phyloP scores from a whole-genome alignment of 176 grass and related monocot genomes.

The bread wheat (Triticum aestivum) region DNA sequence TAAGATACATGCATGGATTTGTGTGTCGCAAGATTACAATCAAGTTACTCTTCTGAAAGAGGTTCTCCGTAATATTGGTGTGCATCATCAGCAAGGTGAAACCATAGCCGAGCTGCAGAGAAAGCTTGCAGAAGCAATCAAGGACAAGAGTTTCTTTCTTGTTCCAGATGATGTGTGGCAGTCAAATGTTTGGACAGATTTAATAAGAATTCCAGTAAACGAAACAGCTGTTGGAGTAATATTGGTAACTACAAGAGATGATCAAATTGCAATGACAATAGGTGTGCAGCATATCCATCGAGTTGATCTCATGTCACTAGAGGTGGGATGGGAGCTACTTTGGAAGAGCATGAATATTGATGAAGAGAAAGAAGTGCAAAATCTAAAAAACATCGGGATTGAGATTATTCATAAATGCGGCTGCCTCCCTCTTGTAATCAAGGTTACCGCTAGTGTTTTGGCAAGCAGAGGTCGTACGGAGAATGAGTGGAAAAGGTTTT shows the following conservation, averaged over 20 bases:
- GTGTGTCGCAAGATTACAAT: constrained; percentile 22
- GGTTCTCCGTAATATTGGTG: neutral
- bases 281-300: neutral
- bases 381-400: neutral
- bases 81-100: neutral
- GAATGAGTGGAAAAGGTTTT: neutral
- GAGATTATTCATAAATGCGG: constrained; percentile 42
- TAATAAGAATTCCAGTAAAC: constrained; percentile 10
- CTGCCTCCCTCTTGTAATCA: constrained; percentile 52
- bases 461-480: neutral
- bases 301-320: constrained; percentile 27
- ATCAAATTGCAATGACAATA: neutral
- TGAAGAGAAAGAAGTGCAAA: neutral
- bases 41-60: neutral
- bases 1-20: constrained; percentile 20
- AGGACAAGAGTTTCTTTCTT: constrained; percentile 24
- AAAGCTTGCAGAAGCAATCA: neutral
- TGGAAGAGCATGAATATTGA: constrained; percentile 25
- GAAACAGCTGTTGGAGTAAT: neutral
- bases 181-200: neutral
- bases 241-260: constrained; percentile 36
- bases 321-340: constrained; percentile 29
- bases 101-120: neutral
- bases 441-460: constrained; percentile 7
- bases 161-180: constrained; percentile 53